Evolutionary conservation across 2,329 filamentous ascomycete species (phyloP).

Genomic region (Graphilbum fragrans): DNA sequence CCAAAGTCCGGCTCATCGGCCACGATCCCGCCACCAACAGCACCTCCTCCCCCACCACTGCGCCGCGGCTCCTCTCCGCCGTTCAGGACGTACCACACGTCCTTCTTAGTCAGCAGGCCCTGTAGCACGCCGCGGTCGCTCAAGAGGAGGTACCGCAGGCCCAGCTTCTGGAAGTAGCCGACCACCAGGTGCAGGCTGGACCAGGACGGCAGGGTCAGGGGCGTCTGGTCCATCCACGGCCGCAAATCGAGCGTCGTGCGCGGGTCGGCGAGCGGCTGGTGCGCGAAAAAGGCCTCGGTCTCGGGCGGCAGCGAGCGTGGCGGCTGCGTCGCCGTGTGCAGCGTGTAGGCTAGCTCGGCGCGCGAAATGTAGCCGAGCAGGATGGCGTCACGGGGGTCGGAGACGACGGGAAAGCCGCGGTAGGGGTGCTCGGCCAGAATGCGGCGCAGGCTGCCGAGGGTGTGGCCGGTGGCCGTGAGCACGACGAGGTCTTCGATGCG

Average conservation of each 20-base stretch:
- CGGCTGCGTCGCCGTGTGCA: slow-evolving; percentile 47
- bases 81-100: slow-evolving; percentile 88
- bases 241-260: slow-evolving; percentile 71
- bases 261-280: slow-evolving; percentile 72
- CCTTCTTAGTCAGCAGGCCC: slow-evolving; percentile 91
- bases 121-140: slow-evolving; percentile 69
- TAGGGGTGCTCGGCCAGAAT: slow-evolving; percentile 65
- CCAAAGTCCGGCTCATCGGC: background rate
- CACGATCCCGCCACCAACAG: slow-evolving; percentile 23
- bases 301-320: slow-evolving; percentile 50
- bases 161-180: slow-evolving; percentile 88
- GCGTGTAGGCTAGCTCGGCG: slow-evolving; percentile 74
- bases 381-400: slow-evolving; percentile 62
- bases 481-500: slow-evolving; percentile 80
- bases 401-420: slow-evolving; percentile 86
- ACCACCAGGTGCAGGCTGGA: slow-evolving; percentile 74
- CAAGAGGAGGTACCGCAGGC: slow-evolving; percentile 81
- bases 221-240: slow-evolving; percentile 98
- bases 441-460: slow-evolving; percentile 59
- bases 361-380: slow-evolving; percentile 90
- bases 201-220: slow-evolving; percentile 72
- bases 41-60: slow-evolving; percentile 28
- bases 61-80: slow-evolving; percentile 53
- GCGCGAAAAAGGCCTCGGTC: slow-evolving; percentile 69
- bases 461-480: slow-evolving; percentile 78